Evolutionary conservation across 2,329 filamentous ascomycete genomes (phyloP), one percentile per base, ranked within the genome.

Genomic region (Trichocomaceae sp.): DNA sequence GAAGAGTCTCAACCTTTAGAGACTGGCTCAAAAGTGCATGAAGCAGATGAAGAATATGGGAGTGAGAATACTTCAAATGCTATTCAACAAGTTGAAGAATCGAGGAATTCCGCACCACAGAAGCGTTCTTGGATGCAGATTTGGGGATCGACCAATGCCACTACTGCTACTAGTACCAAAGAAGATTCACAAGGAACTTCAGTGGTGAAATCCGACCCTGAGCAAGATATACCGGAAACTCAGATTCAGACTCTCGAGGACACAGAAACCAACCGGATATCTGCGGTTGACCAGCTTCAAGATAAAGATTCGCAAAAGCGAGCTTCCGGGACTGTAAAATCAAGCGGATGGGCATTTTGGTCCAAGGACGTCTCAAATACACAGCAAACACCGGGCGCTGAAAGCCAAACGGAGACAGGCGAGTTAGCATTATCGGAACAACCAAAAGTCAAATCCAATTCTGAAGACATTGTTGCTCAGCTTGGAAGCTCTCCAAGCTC

Each of bases 101-200:
- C 61, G 41, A 35, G 49, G 9, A 39, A 45, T 6, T 56, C 64
- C 3, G 59, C 51, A 12, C 54, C 68, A 26, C 66, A 68, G 39
- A 75, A 71, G 55, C 66, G 71, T 50, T 73, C 72, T 44, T 76
- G 72, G 74, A 64, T 75, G 55, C 72, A 75, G 56, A 72, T 76
- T 67, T 75, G 69, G 73, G 68, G 68, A 56, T 68, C 69, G 44
- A 60, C 63, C 12, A 56, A 45, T 41, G 59, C 60, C 22, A 58
- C 64, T 22, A 58, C 64, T 22, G 66, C 66, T 49, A 55, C 60
- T 29, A 67, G 66, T 47, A 55, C 60, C 31, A 56, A 58, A 52
- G 61, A 70, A 52, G 60, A 65, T 37, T 42, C 47, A 15, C 46
- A 51, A 55, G 52, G 41, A 13, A 57, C 50, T 47, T 53, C 46